Evolutionary conservation across 768 basidiomycete genomes (phyloP).

Genomic region (Dioszegia aurantiaca): DNA sequence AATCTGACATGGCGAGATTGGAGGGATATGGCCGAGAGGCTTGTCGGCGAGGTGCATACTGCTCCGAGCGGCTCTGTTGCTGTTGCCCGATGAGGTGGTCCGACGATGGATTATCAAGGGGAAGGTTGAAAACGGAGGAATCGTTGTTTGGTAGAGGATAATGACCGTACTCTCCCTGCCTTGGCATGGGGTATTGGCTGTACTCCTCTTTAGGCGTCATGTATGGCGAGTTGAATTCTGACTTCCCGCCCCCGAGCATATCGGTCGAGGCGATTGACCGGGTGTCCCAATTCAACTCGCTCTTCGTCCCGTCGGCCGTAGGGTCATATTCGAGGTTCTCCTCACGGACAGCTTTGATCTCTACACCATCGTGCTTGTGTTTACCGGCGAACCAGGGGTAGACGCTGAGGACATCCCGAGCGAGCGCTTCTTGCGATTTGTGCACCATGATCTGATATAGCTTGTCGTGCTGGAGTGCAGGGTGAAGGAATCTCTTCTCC

Average conservation of each 20-base stretch:
- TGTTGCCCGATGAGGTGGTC: constrained; percentile 33
- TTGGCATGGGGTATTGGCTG: constrained; percentile 5
- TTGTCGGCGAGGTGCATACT: constrained; percentile 20
- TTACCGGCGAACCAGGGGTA: constrained; percentile 50
- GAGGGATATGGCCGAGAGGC: constrained; percentile 23
- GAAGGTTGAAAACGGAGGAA: constrained; percentile 25
- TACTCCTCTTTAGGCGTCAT: constrained; percentile 1
- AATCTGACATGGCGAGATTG: background rate
- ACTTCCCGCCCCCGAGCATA: constrained; percentile 42
- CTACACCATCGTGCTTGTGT: constrained; percentile 34
- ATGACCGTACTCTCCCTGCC: constrained; percentile 19
- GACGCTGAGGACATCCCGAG: constrained; percentile 49
- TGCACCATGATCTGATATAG: constrained; percentile 58
- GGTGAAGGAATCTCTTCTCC: constrained; percentile 90
- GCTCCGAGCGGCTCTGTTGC: constrained; percentile 20
- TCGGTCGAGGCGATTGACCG: constrained; percentile 61
- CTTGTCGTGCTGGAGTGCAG: constrained; percentile 78
- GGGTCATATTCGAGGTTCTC: constrained; percentile 54
- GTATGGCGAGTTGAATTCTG: constrained; percentile 19
- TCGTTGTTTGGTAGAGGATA: constrained; percentile 32
- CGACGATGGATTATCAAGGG: constrained; percentile 38
- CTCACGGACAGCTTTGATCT: constrained; percentile 51
- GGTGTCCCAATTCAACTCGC: constrained; percentile 64
- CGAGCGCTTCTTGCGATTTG: constrained; percentile 51
- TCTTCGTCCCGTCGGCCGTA: constrained; percentile 37